Conservation (phyloP, 306 rosid species). For the Cercis canadensis region DNA sequence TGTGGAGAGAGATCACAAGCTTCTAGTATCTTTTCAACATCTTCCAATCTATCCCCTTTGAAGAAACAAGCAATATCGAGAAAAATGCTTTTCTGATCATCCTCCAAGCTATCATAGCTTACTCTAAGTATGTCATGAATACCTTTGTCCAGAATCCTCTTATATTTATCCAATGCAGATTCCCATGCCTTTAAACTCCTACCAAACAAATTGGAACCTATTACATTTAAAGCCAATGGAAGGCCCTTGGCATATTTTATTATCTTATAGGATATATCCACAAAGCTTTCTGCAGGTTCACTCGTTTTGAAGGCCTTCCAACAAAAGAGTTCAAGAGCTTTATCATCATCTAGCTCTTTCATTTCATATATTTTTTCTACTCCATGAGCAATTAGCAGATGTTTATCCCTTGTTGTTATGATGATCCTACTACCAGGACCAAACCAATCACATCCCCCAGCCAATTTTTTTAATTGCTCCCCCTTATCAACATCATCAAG, state of each 20-base stretch:
- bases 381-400: constrained; percentile 12
- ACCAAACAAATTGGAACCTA: constrained; percentile 24
- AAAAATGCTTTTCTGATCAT: not conserved
- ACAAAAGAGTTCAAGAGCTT: no score
- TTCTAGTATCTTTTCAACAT: constrained; percentile 23
- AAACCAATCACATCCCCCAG: constrained; percentile 38
- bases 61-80: constrained; percentile 41
- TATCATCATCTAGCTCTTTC: no score
- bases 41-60: not conserved
- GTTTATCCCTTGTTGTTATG: constrained; percentile 32
- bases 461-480: not conserved
- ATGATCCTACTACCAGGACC: constrained; percentile 15
- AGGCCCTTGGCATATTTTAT: no score
- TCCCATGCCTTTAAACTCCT: constrained; percentile 10
- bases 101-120: constrained; percentile 17
- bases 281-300: no score
- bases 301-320: no score
- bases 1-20: not conserved
- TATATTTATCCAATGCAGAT: constrained; percentile 2
- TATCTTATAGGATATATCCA: no score
- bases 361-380: not conserved
- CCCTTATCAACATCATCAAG: constrained; percentile 35
- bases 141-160: not conserved
- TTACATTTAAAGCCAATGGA: not conserved
- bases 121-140: constrained; percentile 25